Evolutionary conservation across 1,284 basidiomycete species (phyloP).

Genomic region (Apiotrichum laibachii): DNA sequence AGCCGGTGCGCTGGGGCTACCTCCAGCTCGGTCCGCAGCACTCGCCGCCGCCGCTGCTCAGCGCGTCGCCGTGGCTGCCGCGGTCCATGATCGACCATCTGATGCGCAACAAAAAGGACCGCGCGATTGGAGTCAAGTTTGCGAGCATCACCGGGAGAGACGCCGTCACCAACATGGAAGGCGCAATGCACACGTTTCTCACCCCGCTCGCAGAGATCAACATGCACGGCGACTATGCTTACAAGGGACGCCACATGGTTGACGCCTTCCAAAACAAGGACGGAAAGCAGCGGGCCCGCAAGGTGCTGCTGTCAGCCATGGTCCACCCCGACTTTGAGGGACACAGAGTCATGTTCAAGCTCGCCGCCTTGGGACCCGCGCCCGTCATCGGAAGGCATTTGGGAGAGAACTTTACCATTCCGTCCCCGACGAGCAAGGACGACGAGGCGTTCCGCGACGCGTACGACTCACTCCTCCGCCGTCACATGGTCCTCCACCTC

Average conservation of each 20-base stretch:
- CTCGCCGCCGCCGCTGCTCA: conserved; percentile 2
- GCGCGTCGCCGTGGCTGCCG: conserved; percentile 8
- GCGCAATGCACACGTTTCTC: conserved; percentile 29
- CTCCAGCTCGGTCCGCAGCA: neutral
- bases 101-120: conserved; percentile 32
- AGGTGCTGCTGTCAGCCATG: conserved; percentile 21
- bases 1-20: conserved; percentile 3
- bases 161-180: conserved; percentile 31
- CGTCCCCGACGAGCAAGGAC: neutral
- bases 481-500: conserved; percentile 11
- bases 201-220: conserved; percentile 22
- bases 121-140: conserved; percentile 30
- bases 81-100: conserved; percentile 23
- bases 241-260: conserved; percentile 13
- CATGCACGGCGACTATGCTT: conserved; percentile 31
- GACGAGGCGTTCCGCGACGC: neutral
- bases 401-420: neutral
- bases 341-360: conserved; percentile 17
- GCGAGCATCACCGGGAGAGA: conserved; percentile 5
- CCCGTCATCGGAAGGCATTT: neutral
- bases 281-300: conserved; percentile 14
- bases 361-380: conserved; percentile 8
- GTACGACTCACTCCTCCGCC: conserved; percentile 5
- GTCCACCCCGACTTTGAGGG: conserved; percentile 35
- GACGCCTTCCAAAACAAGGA: neutral